Evolutionary conservation across 352 stramenopile species (phyloP).

Genomic region (Phytophthora rubi): DNA sequence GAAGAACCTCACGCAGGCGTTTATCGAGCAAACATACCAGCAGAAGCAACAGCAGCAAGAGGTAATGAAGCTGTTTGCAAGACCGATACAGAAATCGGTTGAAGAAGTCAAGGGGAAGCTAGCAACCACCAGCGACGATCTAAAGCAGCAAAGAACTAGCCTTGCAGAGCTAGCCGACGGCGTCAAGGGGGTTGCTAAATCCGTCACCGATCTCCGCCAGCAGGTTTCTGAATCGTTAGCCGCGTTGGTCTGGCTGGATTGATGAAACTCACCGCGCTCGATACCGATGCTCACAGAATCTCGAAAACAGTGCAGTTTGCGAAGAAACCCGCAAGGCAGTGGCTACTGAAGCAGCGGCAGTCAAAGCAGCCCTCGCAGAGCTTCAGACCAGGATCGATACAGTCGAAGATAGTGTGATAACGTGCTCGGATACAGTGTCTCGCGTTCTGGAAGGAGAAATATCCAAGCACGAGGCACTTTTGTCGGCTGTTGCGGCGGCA

Average conservation of each 20-base stretch:
- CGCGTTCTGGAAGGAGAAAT: slow-evolving; percentile 13
- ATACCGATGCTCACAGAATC: slow-evolving; percentile 15
- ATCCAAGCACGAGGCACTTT: slow-evolving; percentile 27
- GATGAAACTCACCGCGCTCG: slow-evolving; percentile 19
- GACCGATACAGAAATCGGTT: slow-evolving; percentile 33
- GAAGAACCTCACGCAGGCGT: slow-evolving; percentile 12
- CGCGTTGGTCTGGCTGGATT: not conserved
- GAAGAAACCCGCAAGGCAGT: slow-evolving; percentile 23
- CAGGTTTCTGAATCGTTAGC: slow-evolving; percentile 33
- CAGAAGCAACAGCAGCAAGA: slow-evolving; percentile 32
- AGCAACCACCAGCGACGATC: slow-evolving; percentile 1
- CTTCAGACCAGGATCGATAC: slow-evolving; percentile 27
- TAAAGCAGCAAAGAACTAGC: slow-evolving; percentile 14
- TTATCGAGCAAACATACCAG: slow-evolving; percentile 23
- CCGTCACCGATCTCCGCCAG: slow-evolving; percentile 33
- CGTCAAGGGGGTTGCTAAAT: slow-evolving; percentile 23
- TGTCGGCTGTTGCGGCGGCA: slow-evolving; percentile 28
- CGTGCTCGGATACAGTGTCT: slow-evolving; percentile 26
- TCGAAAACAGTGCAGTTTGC: slow-evolving; percentile 16
- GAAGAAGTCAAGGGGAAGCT: slow-evolving; percentile 25
- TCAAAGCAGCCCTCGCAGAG: slow-evolving; percentile 28
- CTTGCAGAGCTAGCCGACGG: slow-evolving; percentile 21
- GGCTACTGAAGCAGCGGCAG: slow-evolving; percentile 13
- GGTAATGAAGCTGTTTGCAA: slow-evolving; percentile 18
- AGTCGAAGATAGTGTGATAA: slow-evolving; percentile 35